These are phyloP conservation scores for Cryptococcus amylolentus DNA, from an alignment of 1,284 basidiomycete species.

Conservation along the genomic window DNA sequence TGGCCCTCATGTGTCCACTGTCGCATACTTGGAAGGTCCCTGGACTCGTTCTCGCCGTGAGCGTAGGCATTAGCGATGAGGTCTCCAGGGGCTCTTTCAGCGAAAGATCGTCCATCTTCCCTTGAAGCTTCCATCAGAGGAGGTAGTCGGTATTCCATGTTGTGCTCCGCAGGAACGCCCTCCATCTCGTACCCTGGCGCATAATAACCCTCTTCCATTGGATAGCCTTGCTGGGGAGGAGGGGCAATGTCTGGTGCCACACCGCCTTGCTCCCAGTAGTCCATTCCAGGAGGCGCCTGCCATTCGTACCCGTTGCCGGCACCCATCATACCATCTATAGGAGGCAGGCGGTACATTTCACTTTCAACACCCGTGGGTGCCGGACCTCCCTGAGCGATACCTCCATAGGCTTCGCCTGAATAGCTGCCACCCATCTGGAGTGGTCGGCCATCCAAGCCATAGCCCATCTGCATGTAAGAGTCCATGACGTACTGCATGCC, in stretches of 20 bases:
- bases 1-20: conserved; percentile 22
- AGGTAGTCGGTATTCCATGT: conserved; percentile 16
- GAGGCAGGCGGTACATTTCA: conserved; percentile 33
- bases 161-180: neutral
- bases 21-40: conserved; percentile 3
- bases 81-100: conserved; percentile 5
- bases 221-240: conserved; percentile 2
- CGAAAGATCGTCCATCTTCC: neutral
- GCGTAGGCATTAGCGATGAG: conserved; percentile 13
- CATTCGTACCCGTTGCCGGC: conserved; percentile 12
- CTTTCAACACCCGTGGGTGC: conserved; percentile 6
- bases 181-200: neutral
- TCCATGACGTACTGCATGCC: conserved; percentile 19
- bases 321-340: conserved; percentile 22
- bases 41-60: neutral
- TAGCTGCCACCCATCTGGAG: conserved; percentile 3
- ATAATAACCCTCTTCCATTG: conserved; percentile 9
- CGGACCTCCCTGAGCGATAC: neutral
- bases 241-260: neutral
- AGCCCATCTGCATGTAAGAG: conserved; percentile 24
- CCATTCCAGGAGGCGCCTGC: conserved; percentile 4
- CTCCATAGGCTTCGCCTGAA: neutral
- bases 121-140: conserved; percentile 9
- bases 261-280: conserved; percentile 13
- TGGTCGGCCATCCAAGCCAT: conserved; percentile 25